phyloP scores from a whole-genome alignment of 768 basidiomycete species.

The Paxillus rubicundulus region DNA sequence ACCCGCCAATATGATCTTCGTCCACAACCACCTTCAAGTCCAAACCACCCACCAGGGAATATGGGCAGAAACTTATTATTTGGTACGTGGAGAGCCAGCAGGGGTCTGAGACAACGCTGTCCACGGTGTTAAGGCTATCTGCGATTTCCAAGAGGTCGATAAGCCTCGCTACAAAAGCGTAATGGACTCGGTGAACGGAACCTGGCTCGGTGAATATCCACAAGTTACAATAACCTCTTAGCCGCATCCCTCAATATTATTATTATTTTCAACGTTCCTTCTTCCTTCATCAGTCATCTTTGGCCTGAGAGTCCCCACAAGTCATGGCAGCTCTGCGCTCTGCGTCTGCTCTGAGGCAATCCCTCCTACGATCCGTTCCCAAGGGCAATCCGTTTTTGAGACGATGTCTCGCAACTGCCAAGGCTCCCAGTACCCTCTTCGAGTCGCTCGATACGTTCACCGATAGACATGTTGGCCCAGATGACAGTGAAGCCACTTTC shows the following conservation, averaged over 20 bases:
- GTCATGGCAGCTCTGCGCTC: conserved; percentile 30
- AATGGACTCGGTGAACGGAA: conserved; percentile 38
- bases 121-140: conserved; percentile 7
- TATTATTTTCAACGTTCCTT: conserved; percentile 12
- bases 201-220: conserved; percentile 40
- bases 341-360: conserved; percentile 23
- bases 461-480: conserved; percentile 91
- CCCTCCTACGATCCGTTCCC: conserved; percentile 14
- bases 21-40: background rate
- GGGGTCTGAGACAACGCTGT: background rate
- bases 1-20: background rate
- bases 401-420: conserved; percentile 57
- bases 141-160: conserved; percentile 12
- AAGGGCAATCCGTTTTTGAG: conserved; percentile 26
- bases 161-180: conserved; percentile 23
- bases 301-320: conserved; percentile 8
- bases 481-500: conserved; percentile 67
- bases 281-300: conserved; percentile 19
- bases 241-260: conserved; percentile 10
- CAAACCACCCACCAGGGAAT: background rate
- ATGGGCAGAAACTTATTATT: background rate
- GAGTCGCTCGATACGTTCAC: conserved; percentile 86
- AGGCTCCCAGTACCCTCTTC: conserved; percentile 64
- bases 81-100: background rate
- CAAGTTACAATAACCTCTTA: conserved; percentile 14